These are phyloP conservation scores for Panaeolus papilionaceus DNA, from an alignment of 768 basidiomycete genomes.

Conservation along the genomic window DNA sequence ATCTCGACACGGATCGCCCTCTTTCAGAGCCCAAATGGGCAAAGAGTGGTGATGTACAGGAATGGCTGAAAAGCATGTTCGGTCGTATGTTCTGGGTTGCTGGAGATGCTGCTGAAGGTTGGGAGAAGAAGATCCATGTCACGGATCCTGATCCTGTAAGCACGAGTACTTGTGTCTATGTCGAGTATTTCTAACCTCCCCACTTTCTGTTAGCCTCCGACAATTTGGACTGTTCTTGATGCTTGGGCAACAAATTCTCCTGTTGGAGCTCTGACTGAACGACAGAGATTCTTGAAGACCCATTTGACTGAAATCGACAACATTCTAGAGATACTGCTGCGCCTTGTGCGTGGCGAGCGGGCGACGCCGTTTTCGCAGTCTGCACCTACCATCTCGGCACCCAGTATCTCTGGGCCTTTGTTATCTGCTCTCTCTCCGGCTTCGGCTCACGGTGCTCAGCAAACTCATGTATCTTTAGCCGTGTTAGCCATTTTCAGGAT, in stretches of 20 bases:
- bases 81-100: constrained; percentile 88
- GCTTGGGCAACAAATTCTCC: constrained; percentile 89
- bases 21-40: constrained; percentile 98
- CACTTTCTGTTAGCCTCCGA: constrained; percentile 70
- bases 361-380: constrained; percentile 74
- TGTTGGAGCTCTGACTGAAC: constrained; percentile 74
- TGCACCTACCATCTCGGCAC: constrained; percentile 64
- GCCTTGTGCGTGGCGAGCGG: constrained; percentile 90
- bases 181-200: constrained; percentile 15
- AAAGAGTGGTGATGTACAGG: constrained; percentile 91
- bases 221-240: constrained; percentile 89
- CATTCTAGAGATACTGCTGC: constrained; percentile 89
- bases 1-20: constrained; percentile 88
- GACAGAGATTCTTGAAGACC: constrained; percentile 87
- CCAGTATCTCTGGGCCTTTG: constrained; percentile 70
- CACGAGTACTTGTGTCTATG: constrained; percentile 22
- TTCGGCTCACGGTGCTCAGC: constrained; percentile 84
- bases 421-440: constrained; percentile 73
- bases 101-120: constrained; percentile 84
- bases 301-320: constrained; percentile 89
- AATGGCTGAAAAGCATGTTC: constrained; percentile 91
- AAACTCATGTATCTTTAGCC: constrained; percentile 94
- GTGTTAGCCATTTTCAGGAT: constrained; percentile 91
- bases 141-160: constrained; percentile 94
- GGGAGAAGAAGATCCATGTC: constrained; percentile 94